Evolutionary conservation across 139 green algal species (phyloP), one percentile per base, ranked within the genome.

Genomic region (Chlamydomonas urium): DNA sequence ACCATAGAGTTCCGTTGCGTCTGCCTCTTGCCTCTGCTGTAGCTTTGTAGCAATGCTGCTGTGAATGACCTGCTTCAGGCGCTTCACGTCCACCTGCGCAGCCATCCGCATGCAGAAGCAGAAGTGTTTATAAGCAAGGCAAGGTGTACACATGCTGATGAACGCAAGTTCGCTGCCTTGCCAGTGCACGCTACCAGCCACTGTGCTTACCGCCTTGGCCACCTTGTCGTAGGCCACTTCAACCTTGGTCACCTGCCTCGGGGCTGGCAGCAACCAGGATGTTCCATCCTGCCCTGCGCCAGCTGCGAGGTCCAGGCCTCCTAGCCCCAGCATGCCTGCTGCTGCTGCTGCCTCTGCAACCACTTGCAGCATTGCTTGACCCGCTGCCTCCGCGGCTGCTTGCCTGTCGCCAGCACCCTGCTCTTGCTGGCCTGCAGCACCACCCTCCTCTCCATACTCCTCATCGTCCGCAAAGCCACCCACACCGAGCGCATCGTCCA

Each of bases 31-130:
- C 57, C n/a, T 29, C 57, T 65, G 57, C n/a, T 65, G 57, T 37
- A 10, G 57, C 26, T 65, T n/a, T 28, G 3, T 32, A 2, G 24
- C 48, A 14, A 75, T 75, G 69, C 37, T 75, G 35, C 21, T 37
- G 2, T 37, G 17, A 21, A 75, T 56, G 23, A 58, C 19, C 28
- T 69, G 37, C 38, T 75, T 75, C 35, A 75, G 56, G 2, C 21
- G 31, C 38, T 36, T 59, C 8, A 75, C 57, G 28, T 75, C 69
- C 26, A 75, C 69, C 69, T 75, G 67, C 37, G 37, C 24, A 5
- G n/a, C 26, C 58, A n/a, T 28, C 10, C 14, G 42, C 42, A 50
- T 14, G 42, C 42, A 50, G 42, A 24, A 50, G 42, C 42, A 50
- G 10, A 50, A 14, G 42, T 50, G 14, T 50, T 5, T 45, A 66